Conservation (phyloP, 495 filamentous ascomycete species). For the Cercophora sp. region DNA sequence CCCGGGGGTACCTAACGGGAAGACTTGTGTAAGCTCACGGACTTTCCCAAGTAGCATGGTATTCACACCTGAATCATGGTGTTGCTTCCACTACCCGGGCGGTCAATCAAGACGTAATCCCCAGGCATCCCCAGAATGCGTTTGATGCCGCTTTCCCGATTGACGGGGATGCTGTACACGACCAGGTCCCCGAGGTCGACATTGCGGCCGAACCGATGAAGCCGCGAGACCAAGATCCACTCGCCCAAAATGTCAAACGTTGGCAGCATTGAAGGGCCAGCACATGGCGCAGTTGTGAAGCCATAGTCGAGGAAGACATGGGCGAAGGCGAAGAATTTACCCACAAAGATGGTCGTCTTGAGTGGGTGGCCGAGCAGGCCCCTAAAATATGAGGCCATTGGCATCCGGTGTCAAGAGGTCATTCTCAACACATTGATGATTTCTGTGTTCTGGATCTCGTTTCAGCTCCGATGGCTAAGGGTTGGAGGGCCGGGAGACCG, state of each 20-base stretch:
- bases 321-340: conserved; percentile 44
- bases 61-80: conserved; percentile 71
- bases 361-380: conserved; percentile 33
- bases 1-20: conserved; percentile 71
- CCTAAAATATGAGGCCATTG: not conserved
- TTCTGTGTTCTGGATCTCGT: no score
- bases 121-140: conserved; percentile 82
- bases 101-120: conserved; percentile 79
- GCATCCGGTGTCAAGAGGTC: not conserved
- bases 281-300: conserved; percentile 46
- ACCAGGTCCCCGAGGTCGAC: conserved; percentile 83
- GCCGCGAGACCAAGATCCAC: conserved; percentile 60
- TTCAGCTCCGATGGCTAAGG: no score
- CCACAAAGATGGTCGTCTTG: conserved; percentile 29
- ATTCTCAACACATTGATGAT: no score
- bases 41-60: not conserved
- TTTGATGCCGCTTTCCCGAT: conserved; percentile 66
- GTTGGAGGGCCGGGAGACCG: no score
- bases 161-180: conserved; percentile 67
- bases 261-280: conserved; percentile 77
- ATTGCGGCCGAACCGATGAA: conserved; percentile 62
- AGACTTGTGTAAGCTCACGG: not conserved
- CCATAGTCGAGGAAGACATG: conserved; percentile 60
- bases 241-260: conserved; percentile 65
- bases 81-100: conserved; percentile 43